Evolutionary conservation across 495 filamentous ascomycete species (phyloP).

Genomic region (Cercophora sp.): DNA sequence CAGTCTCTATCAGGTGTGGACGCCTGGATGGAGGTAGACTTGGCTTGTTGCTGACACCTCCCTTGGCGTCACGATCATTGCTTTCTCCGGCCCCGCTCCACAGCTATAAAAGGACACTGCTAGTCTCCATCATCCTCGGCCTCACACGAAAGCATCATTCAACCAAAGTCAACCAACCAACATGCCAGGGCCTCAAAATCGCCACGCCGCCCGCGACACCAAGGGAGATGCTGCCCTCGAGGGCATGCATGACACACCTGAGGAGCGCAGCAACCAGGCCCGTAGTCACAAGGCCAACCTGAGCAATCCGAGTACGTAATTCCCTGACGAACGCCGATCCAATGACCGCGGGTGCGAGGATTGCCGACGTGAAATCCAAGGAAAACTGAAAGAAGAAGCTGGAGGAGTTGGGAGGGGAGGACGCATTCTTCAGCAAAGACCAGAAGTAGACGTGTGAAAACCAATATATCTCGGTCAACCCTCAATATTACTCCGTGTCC

Average conservation of each 20-base stretch:
- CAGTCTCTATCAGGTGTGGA: too few species aligned
- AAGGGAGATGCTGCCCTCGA: slow-evolving; percentile 13
- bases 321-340: neutral
- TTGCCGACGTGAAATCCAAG: slow-evolving; percentile 3
- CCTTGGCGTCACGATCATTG: too few species aligned
- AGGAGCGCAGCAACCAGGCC: slow-evolving; percentile 19
- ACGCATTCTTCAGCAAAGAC: slow-evolving; percentile 10
- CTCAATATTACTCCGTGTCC: too few species aligned
- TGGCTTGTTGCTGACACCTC: too few species aligned
- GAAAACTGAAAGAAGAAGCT: slow-evolving; percentile 2
- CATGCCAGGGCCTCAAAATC: slow-evolving; percentile 16
- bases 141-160: too few species aligned
- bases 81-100: too few species aligned
- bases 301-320: slow-evolving; percentile 11
- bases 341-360: neutral
- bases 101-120: too few species aligned
- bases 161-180: neutral
- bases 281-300: slow-evolving; percentile 12
- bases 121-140: too few species aligned
- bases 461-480: too few species aligned
- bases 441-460: neutral
- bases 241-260: slow-evolving; percentile 2
- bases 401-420: slow-evolving; percentile 4
- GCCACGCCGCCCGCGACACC: slow-evolving; percentile 15
- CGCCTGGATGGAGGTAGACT: too few species aligned